phyloP scores from a whole-genome alignment of 2,329 filamentous ascomycete species.

The Paracoccidioides brasiliensis region DNA sequence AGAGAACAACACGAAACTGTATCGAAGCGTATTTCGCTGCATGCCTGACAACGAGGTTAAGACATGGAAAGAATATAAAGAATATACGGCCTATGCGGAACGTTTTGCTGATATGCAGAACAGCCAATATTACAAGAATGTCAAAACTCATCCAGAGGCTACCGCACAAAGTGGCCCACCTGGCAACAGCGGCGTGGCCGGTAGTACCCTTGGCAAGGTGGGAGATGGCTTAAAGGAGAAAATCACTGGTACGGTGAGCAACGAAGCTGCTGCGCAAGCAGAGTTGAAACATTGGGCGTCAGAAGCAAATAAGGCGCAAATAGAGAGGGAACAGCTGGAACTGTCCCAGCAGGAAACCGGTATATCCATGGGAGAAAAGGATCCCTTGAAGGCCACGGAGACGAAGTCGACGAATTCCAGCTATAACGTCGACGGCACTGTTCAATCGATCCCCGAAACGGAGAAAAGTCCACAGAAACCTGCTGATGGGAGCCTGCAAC shows the following conservation, averaged over 20 bases:
- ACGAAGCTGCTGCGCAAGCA: conserved; percentile 19
- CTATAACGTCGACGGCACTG: conserved; percentile 15
- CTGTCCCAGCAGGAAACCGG: conserved; percentile 18
- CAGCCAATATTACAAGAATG: conserved; percentile 35
- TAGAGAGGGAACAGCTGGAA: conserved; percentile 23
- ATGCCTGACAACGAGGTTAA: conserved; percentile 93
- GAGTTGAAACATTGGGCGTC: conserved; percentile 23
- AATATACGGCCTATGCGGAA: conserved; percentile 63
- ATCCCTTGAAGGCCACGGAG: conserved; percentile 20
- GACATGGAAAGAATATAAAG: conserved; percentile 86
- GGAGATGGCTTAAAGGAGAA: conserved; percentile 21
- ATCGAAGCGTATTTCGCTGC: conserved; percentile 84
- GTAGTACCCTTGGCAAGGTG: conserved; percentile 7
- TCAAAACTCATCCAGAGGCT: conserved; percentile 33
- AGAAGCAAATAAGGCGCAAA: conserved; percentile 21
- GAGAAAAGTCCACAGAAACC: conserved; percentile 20
- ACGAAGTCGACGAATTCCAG: conserved; percentile 14
- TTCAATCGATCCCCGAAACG: conserved; percentile 13
- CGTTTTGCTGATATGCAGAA: conserved; percentile 60
- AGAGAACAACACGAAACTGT: conserved; percentile 90
- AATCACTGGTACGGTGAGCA: conserved; percentile 17
- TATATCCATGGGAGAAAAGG: conserved; percentile 32
- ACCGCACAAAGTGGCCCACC: conserved; percentile 25
- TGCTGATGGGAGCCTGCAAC: conserved; percentile 24
- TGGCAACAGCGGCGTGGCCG: conserved; percentile 17